A percentile compares a stretch with the other conserved stretches of the same genome.
Evolutionary conservation across 306 rosid genomes (phyloP).

Genomic region (Arachis hypogaea): DNA sequence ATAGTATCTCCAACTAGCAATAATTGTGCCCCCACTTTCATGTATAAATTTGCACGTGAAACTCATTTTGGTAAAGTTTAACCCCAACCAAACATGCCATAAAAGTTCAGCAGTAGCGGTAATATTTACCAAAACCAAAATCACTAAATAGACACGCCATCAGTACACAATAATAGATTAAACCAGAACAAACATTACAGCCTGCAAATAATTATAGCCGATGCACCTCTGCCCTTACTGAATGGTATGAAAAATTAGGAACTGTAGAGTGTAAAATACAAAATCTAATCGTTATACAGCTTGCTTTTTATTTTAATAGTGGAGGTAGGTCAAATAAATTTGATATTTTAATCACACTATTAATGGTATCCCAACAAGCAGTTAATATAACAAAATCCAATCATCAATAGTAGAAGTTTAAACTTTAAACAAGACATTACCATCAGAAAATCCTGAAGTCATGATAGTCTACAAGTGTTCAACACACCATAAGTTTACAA

Average conservation of each 20-base stretch:
- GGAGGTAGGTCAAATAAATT: no score
- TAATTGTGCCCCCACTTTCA: no score
- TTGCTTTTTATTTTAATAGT: no score
- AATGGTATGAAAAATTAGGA: not conserved
- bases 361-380: no score
- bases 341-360: no score
- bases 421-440: not conserved
- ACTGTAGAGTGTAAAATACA: not conserved
- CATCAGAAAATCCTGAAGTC: not conserved
- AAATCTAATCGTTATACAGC: not conserved
- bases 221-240: not conserved
- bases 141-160: not conserved
- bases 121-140: constrained; percentile 16
- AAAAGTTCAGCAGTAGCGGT: constrained; percentile 13
- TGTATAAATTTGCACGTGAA: no score
- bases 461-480: constrained; percentile 1
- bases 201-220: not conserved
- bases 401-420: not conserved
- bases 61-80: no score
- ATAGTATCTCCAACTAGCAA: constrained; percentile 16
- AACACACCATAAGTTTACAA: not conserved
- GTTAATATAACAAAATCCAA: not conserved
- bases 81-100: not conserved
- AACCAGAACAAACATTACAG: not conserved
- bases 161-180: constrained; percentile 8